phyloP scores from a whole-genome alignment of 2,329 filamentous ascomycete genomes.

The Cryphonectria japonica region DNA sequence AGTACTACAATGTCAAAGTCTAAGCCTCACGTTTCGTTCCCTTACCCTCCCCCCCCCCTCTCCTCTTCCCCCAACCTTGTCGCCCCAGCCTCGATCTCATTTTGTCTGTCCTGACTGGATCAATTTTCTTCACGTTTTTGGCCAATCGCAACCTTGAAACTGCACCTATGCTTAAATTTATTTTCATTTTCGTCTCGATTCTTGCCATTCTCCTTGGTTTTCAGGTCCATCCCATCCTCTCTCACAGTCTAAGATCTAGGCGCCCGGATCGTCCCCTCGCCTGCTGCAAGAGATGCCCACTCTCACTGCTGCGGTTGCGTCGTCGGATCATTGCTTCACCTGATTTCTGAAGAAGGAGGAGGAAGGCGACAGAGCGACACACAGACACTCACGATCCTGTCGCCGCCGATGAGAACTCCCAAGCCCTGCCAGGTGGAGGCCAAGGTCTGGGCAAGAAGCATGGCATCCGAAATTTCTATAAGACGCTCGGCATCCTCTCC shows the following conservation, averaged over 20 bases:
- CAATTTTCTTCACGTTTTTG: background rate
- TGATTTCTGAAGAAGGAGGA: constrained; percentile 28
- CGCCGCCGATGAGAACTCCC: constrained; percentile 7
- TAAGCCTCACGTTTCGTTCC: constrained; percentile 19
- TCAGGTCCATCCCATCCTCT: constrained; percentile 13
- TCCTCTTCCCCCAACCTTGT: background rate
- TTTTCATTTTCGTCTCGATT: background rate
- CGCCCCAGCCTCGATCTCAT: background rate
- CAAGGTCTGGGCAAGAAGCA: constrained; percentile 19
- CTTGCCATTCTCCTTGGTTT: background rate
- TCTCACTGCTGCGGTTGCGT: constrained; percentile 19
- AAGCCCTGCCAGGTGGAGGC: constrained; percentile 21
- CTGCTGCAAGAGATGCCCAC: background rate
- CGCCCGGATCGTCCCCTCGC: constrained; percentile 15
- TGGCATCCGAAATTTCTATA: constrained; percentile 29
- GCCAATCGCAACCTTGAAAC: background rate
- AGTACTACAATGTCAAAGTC: background rate
- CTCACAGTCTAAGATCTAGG: constrained; percentile 1
- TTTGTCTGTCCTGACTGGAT: background rate
- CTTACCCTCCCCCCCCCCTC: background rate
- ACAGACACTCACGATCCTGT: constrained; percentile 2
- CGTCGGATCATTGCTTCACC: constrained; percentile 33
- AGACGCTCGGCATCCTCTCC: constrained; percentile 19
- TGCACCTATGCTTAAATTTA: background rate
- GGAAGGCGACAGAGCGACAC: background rate